These are phyloP conservation scores for Aspergillus clavatus DNA, from an alignment of 2,329 filamentous ascomycete genomes.

Conservation along the genomic window DNA sequence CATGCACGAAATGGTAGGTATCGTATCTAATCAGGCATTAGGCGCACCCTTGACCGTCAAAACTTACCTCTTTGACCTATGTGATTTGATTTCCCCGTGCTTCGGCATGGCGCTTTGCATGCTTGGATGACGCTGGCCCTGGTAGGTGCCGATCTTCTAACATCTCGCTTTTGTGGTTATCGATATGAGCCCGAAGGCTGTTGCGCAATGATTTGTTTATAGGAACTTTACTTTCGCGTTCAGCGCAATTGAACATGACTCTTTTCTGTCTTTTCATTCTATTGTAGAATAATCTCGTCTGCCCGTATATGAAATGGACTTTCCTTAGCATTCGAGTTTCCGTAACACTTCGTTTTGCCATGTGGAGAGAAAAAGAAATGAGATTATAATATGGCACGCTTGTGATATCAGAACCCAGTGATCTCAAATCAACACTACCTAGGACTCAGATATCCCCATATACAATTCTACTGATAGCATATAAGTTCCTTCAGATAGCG, in stretches of 20 bases:
- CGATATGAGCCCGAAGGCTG: slow-evolving; percentile 19
- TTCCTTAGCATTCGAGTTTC: too few species aligned
- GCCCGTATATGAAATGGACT: too few species aligned
- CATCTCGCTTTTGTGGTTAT: slow-evolving; percentile 17
- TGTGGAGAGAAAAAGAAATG: too few species aligned
- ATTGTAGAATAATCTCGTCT: too few species aligned
- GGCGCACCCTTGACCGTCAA: slow-evolving; percentile 20
- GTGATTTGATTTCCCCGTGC: slow-evolving; percentile 14
- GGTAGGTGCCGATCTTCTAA: slow-evolving; percentile 33
- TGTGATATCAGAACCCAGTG: too few species aligned
- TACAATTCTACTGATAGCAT: too few species aligned
- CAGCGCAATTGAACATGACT: slow-evolving; percentile 13
- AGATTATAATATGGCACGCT: too few species aligned
- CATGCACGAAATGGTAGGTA: slow-evolving; percentile 24
- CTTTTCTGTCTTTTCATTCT: neutral
- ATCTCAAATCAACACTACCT: too few species aligned
- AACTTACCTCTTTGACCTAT: slow-evolving; percentile 12
- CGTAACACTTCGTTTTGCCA: too few species aligned
- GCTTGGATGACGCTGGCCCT: slow-evolving; percentile 32
- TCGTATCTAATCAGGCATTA: slow-evolving; percentile 24
- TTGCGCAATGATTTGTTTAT: slow-evolving; percentile 27
- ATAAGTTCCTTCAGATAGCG: too few species aligned
- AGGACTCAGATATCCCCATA: too few species aligned
- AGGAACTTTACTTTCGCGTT: slow-evolving; percentile 19
- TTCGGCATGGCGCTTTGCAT: slow-evolving; percentile 19